Conservation (phyloP, 495 filamentous ascomycete genomes). For the Annulohypoxylon maeteangense region DNA sequence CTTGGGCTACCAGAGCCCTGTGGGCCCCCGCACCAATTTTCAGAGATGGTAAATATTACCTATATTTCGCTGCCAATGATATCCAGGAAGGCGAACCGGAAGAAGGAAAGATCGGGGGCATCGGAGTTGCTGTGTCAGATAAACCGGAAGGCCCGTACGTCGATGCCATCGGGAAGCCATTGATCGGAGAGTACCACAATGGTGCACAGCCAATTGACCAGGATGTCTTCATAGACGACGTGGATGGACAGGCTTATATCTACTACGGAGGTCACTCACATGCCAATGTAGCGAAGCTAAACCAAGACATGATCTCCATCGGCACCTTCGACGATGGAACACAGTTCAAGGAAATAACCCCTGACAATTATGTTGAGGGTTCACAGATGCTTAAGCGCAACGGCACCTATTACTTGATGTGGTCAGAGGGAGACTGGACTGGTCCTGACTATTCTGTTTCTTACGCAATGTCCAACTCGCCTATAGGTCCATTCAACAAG, state of each 20-base stretch:
- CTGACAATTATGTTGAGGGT: slow-evolving; percentile 56
- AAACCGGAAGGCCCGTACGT: slow-evolving; percentile 59
- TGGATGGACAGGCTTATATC: slow-evolving; percentile 59
- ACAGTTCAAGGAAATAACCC: slow-evolving; percentile 55
- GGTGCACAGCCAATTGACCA: slow-evolving; percentile 63
- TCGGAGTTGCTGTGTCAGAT: slow-evolving; percentile 59
- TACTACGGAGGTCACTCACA: slow-evolving; percentile 63
- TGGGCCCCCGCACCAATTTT: slow-evolving; percentile 62
- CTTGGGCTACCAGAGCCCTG: slow-evolving; percentile 59
- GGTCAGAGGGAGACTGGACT: slow-evolving; percentile 58
- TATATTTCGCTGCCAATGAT: slow-evolving; percentile 62
- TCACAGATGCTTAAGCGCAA: slow-evolving; percentile 58
- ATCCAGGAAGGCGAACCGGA: slow-evolving; percentile 39
- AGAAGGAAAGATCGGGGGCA: slow-evolving; percentile 45
- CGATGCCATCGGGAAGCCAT: slow-evolving; percentile 56
- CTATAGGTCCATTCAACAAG: slow-evolving; percentile 56
- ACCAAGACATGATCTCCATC: slow-evolving; percentile 57
- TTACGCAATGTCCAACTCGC: slow-evolving; percentile 57
- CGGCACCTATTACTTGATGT: slow-evolving; percentile 60
- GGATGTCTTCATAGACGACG: slow-evolving; percentile 60
- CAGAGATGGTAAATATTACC: slow-evolving; percentile 61
- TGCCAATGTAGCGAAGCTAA: slow-evolving; percentile 56
- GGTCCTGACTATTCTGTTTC: slow-evolving; percentile 59
- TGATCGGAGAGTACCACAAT: slow-evolving; percentile 52
- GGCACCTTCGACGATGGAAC: slow-evolving; percentile 45